These are phyloP conservation scores for Kregervanrija fluxuum DNA, from an alignment of 805 yeast genomes.

Conservation along the genomic window DNA sequence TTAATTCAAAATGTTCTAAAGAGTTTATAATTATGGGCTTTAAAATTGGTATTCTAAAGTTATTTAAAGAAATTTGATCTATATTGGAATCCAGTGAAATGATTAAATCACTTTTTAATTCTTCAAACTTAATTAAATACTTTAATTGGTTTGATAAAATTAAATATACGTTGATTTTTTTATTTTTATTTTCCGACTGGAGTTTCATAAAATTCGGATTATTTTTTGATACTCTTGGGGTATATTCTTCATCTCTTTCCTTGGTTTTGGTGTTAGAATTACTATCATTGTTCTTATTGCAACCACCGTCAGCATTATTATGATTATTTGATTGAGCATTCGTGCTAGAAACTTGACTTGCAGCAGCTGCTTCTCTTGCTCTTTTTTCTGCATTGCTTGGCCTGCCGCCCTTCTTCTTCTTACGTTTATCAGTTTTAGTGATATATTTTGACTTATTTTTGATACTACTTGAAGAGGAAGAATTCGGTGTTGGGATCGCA, in stretches of 20 bases:
- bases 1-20: conserved; percentile 33
- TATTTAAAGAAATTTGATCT: conserved; percentile 5
- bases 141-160: conserved; percentile 40
- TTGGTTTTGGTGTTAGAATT: neutral
- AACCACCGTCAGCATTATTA: neutral
- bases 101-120: conserved; percentile 34
- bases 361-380: conserved; percentile 1
- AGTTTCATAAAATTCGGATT: conserved; percentile 17
- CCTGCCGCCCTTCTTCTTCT: conserved; percentile 4
- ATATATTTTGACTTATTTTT: neutral
- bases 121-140: conserved; percentile 26
- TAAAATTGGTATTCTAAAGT: conserved; percentile 33
- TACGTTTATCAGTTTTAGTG: neutral
- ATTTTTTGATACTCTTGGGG: conserved; percentile 25
- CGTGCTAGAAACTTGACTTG: neutral
- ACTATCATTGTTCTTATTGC: conserved; percentile 1
- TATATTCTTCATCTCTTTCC: conserved; percentile 24
- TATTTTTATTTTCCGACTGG: conserved; percentile 12
- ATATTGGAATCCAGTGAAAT: conserved; percentile 41
- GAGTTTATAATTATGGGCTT: conserved; percentile 39
- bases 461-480: neutral
- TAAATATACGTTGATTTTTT: conserved; percentile 30
- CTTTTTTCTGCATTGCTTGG: conserved; percentile 5
- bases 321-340: neutral
- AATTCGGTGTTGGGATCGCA: neutral